Base-by-base conservation (phyloP, 2,329 filamentous ascomycete species). In the Cryphonectria japonica region DNA sequence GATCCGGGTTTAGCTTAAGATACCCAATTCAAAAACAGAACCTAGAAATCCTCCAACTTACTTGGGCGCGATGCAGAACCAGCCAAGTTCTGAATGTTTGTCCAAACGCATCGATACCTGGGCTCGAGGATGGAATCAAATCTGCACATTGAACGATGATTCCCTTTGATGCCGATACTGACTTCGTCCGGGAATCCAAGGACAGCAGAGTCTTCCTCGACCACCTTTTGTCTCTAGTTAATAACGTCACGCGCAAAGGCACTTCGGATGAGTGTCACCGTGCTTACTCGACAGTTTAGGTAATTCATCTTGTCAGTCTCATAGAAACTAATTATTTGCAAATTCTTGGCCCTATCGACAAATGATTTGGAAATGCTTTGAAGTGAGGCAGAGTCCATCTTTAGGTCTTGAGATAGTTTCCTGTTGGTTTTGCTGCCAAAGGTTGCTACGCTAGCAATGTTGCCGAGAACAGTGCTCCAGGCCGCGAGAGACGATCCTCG, bases 401-500 rank as follows among this genome's bases (percentile, higher is more conserved):
- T 73, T 39, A 77, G 65, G 32, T 73, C 69, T 37, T 75, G 73
- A 50, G 76, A 68, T 26, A 77, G 74, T 5, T 75, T 75, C 41
- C 41, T 41, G 13, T 70, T 70, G 54, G 64, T 70, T 26, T 67
- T 70, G 26, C 41, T 70, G 52, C 64, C 69, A 29, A 70, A n/a
- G 26, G 63, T 52, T 34, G 52, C 69, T 14, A 29, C 26, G n/a
- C 32, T 70, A 9, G 63, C 61, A 41, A 67, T 50, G 4, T 66
- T 67, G 54, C 69, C 43, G 19, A 70, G 64, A 19, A 70, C 54
- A 52, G 54, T 67, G 54, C 64, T 50, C 69, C 69, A 70, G 11
- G 16, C 43, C 34, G 69, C 69, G 14, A 70, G 54, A 41, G 61
- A 66, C 8, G 64, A 70, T 32, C 69, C 64, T 67, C 64, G 39